Conservation (phyloP, 345 rosid species). For the Citrus cavaleriei region DNA sequence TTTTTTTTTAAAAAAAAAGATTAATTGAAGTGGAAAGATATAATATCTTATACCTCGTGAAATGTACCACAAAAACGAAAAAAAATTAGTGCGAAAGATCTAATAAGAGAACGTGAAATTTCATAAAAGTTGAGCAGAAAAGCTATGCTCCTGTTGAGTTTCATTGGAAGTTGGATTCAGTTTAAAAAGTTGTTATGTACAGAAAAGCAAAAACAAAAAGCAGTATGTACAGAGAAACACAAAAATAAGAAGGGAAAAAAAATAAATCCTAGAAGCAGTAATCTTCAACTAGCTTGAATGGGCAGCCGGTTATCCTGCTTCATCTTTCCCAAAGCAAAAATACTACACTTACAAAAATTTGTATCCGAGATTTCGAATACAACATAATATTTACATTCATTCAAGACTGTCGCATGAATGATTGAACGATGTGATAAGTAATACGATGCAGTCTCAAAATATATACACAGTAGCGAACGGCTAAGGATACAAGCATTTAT, state of each 20-base stretch:
- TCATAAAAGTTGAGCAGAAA: neutral
- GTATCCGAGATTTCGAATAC: neutral
- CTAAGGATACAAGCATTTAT: neutral
- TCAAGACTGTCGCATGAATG: neutral
- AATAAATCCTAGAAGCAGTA: neutral
- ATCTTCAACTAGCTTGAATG: neutral
- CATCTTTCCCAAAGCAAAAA: neutral
- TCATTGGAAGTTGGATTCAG: slow-evolving; percentile 7
- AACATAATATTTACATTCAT: neutral
- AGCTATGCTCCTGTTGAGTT: neutral
- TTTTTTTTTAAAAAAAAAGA: too few species aligned
- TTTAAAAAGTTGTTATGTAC: neutral
- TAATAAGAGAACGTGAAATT: neutral
- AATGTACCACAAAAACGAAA: neutral
- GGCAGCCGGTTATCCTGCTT: neutral
- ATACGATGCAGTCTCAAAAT: too few species aligned
- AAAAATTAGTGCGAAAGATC: too few species aligned
- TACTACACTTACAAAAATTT: neutral
- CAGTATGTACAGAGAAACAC: neutral
- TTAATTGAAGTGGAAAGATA: too few species aligned
- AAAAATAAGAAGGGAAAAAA: neutral
- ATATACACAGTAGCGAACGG: too few species aligned
- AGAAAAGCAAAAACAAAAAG: neutral
- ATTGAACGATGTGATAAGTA: too few species aligned
- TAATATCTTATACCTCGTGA: too few species aligned